Base-by-base conservation (phyloP, 1,284 basidiomycete genomes). In the Neonothopanus nambi region DNA sequence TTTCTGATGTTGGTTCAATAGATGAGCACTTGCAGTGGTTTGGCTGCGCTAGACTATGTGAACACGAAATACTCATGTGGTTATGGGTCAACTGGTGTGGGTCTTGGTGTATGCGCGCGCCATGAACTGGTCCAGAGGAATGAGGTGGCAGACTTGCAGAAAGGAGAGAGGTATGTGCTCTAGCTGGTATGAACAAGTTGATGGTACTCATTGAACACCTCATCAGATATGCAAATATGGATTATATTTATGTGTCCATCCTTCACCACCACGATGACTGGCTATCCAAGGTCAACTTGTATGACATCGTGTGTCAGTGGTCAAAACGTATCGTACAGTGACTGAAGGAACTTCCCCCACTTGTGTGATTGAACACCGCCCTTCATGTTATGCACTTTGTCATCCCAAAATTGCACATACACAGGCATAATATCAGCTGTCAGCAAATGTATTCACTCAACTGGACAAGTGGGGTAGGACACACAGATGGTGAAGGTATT, bases 401-500 rank as follows among this genome's bases (percentile, higher is more conserved):
- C 12, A 36, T 48, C n/a, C 30, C 50, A 5, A 52, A 68, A 24
- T 61, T 67, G 39, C 66, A 68, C 42, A 56, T 61, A 2, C 56
- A 52, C 3, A 58, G 58, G 1, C 67, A 69, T 45, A 56, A 60
- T 2, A 42, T 48, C 1, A 15, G 41, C 0, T 69, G 67, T 42
- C 61, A 60, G 59, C 59, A 18, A 61, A 58, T 48, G 46, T 66
- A 23, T 23, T 66, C 65, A 8, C 30, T 38, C 3, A 21, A 11
- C 1, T 64, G 63, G 0, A 58, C 55, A 13, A 64, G 61, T 2
- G 38, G 55, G 17, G 44, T 28, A 3, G 51, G 51, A 18, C 20
- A 41, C 42, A 65, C 65, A 0, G 67, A 69, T 51, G 66, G 61
- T 0, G 59, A 65, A 68, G 67, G 67, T 30, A n/a, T n/a, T n/a